Percentiles rank a stretch among this genome's conserved stretches.
These are phyloP conservation scores for Termitomyces bulborhizus DNA, from an alignment of 768 basidiomycete genomes.

Conservation along the genomic window DNA sequence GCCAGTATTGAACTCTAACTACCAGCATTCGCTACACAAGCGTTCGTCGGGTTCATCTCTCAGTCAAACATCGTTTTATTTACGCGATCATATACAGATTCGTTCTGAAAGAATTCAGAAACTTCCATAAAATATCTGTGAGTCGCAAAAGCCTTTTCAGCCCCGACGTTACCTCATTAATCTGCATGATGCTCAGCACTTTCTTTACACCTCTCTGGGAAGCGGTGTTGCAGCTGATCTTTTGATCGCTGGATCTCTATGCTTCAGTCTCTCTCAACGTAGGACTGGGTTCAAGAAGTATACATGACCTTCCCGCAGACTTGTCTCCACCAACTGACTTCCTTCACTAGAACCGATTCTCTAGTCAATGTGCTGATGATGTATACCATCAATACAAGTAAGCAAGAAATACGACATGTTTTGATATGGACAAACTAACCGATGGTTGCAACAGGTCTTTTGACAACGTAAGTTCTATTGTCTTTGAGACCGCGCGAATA, in stretches of 20 bases:
- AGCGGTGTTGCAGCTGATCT: conserved; percentile 34
- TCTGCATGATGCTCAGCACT: conserved; percentile 14
- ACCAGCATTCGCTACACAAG: conserved; percentile 22
- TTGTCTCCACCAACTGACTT: not conserved
- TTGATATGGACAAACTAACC: not conserved
- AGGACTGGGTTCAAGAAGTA: conserved; percentile 25
- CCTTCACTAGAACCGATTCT: conserved; percentile 32
- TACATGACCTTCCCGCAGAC: not conserved
- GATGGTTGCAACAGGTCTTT: conserved; percentile 17
- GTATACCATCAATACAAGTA: conserved; percentile 47
- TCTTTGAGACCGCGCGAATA: conserved; percentile 34
- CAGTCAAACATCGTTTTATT: not conserved
- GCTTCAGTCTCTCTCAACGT: conserved; percentile 23
- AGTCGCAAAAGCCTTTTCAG: conserved; percentile 1
- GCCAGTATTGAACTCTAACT: not conserved
- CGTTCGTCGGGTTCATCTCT: conserved; percentile 15
- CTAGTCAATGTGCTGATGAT: conserved; percentile 37
- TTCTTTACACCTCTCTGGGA: conserved; percentile 25
- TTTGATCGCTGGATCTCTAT: conserved; percentile 30
- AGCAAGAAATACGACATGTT: conserved; percentile 3
- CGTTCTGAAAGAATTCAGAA: conserved; percentile 16
- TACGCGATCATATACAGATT: conserved; percentile 13
- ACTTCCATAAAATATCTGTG: conserved; percentile 23
- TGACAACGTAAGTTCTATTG: conserved; percentile 26
- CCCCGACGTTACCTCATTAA: not conserved